Base-by-base conservation (phyloP, 164 flowering plant genomes). In the Euptelea pleiosperma region DNA sequence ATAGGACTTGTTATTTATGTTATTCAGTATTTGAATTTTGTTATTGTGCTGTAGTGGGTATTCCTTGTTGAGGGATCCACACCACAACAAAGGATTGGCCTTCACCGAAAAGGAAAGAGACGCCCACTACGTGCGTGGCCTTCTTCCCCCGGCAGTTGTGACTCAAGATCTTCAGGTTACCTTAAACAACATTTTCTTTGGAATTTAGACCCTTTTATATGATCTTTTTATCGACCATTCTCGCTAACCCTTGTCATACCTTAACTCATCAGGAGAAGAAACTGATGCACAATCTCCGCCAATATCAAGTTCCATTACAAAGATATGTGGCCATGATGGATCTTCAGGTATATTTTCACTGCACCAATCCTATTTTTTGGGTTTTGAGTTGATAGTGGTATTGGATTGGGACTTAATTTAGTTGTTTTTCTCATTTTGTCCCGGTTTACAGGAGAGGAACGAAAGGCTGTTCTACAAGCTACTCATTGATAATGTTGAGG, bases 401-500 rank as follows among this genome's bases (percentile, higher is more conserved):
- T 36, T 14, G 21, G 16, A 8, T 24, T 42, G 19, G 64, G 26
- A 11, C 39, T 47, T 54, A 3, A 15, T 57, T 34, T 21, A 7
- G 25, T 43, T 14, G 12, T 29, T 12, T 10, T 47, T 40, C 12
- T 24, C 9, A n/a, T 41, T 11, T 37, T 33, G 4, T 6, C 11
- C 8, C 57, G 39, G 15, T 65, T 18, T 61, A 36, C 64, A 87
- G 95, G 91, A 88, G 66, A 80, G 82, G 52, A 88, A 88, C 60
- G 80, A 83, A 49, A 82, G 77, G 65, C 66, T 88, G 28, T 88
- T 85, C 61, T 85, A 85, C 76, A 88, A 83, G 81, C 88, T 88
- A 66, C 86, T 88, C 25, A 73, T 88, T 59, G 90, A 88, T 65
- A 75, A 88, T 65, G 92, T 88, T 53, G 96, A 85, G 81, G 92